Evolutionary conservation across 306 rosid species (phyloP).

Genomic region (Sindora glabra): DNA sequence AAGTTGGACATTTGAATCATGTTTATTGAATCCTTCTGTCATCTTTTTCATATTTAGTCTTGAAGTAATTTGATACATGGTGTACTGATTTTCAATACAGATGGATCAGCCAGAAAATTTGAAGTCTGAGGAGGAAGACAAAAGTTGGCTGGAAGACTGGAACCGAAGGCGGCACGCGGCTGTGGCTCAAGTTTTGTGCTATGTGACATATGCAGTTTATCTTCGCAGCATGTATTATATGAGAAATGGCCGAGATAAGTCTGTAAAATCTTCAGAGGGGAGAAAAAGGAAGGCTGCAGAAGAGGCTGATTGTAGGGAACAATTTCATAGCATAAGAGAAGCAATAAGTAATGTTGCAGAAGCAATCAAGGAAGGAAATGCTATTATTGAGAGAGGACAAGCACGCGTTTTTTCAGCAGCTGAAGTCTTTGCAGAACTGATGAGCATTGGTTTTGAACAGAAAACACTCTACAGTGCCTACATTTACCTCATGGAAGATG

Average conservation of each 20-base stretch:
- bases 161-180: constrained; percentile 1
- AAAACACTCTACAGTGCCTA: background rate
- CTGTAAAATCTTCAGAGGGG: background rate
- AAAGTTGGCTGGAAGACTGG: background rate
- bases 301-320: background rate
- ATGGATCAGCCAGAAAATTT: constrained; percentile 2
- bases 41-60: background rate
- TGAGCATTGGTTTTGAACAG: background rate
- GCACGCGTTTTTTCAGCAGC: constrained; percentile 6
- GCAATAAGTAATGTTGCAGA: constrained; percentile 14
- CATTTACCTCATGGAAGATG: constrained; percentile 9
- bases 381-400: background rate
- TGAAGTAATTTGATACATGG: background rate
- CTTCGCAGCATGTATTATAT: background rate
- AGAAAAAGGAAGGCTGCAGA: background rate
- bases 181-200: constrained; percentile 14
- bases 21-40: background rate
- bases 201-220: background rate
- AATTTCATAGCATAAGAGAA: constrained; percentile 1
- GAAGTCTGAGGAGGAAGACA: background rate
- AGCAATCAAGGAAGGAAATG: constrained; percentile 19
- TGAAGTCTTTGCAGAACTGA: constrained; percentile 9
- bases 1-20: background rate
- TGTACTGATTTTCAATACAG: background rate
- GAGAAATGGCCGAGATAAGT: background rate